A percentile compares a stretch with the other conserved stretches of the same genome.
Conservation (phyloP, 2,329 filamentous ascomycete genomes). For the Delphinella strobiligena region DNA sequence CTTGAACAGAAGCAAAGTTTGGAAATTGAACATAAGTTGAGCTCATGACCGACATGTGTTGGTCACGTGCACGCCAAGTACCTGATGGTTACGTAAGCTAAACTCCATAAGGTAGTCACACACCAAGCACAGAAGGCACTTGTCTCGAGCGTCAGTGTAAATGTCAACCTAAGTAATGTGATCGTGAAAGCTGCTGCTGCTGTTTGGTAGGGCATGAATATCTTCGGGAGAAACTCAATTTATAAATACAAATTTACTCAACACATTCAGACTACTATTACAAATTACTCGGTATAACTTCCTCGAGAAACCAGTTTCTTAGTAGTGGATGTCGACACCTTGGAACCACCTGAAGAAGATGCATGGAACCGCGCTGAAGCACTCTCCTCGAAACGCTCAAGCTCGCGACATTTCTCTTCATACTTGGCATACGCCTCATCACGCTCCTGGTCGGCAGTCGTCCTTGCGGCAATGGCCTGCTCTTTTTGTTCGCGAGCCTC, state of each 20-base stretch:
- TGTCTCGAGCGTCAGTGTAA: background rate
- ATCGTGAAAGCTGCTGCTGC: too few relatives aligned
- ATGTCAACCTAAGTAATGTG: too few relatives aligned
- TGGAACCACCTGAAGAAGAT: background rate
- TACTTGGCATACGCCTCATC: conserved; percentile 15
- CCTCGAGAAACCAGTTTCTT: too few relatives aligned
- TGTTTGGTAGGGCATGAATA: background rate
- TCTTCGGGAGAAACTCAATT: too few relatives aligned
- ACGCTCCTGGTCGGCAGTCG: conserved; percentile 16
- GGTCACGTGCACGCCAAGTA: background rate
- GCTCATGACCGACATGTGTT: too few relatives aligned
- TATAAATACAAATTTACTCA: too few relatives aligned
- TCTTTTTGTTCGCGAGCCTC: conserved; percentile 20
- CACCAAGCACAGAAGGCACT: background rate
- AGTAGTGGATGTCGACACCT: conserved; percentile 1
- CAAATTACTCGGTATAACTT: too few relatives aligned
- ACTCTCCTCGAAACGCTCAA: conserved; percentile 15
- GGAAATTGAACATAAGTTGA: too few relatives aligned
- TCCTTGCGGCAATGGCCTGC: conserved; percentile 17
- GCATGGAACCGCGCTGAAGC: conserved; percentile 1
- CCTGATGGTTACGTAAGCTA: too few relatives aligned
- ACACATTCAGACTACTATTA: too few relatives aligned
- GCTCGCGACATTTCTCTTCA: conserved; percentile 17
- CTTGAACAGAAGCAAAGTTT: background rate
- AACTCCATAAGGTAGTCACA: too few relatives aligned